A percentile compares a stretch with the other conserved stretches of the same genome.
Conservation (phyloP, 2,329 filamentous ascomycete genomes). For the Arachnomyces sp. region DNA sequence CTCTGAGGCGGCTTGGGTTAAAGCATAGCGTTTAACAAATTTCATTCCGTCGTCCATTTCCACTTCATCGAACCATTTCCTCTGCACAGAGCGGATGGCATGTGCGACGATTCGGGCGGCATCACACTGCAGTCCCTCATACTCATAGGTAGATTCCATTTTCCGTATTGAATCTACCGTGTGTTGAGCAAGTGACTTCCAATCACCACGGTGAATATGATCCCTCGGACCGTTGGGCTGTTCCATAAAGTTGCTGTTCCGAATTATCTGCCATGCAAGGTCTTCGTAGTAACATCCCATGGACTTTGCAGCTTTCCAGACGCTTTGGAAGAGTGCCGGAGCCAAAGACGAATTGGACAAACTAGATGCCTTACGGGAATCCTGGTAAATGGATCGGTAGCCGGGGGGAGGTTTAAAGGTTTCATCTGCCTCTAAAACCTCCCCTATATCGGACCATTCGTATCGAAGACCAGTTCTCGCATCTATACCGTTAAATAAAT, state of each 20-base stretch:
- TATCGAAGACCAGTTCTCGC: constrained; percentile 3
- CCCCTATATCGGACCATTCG: constrained; percentile 3
- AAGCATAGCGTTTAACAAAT: background rate
- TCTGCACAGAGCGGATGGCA: background rate
- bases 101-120: background rate
- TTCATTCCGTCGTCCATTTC: background rate
- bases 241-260: constrained; percentile 3
- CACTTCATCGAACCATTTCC: constrained; percentile 1
- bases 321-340: background rate
- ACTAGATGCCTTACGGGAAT: background rate
- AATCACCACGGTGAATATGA: constrained; percentile 5
- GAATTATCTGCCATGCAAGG: constrained; percentile 9
- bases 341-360: background rate
- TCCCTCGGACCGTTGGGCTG: constrained; percentile 5
- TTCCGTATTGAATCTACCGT: background rate
- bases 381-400: background rate
- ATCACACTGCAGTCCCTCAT: too few relatives aligned
- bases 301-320: background rate
- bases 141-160: background rate
- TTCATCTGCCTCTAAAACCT: too few relatives aligned
- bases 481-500: constrained; percentile 2
- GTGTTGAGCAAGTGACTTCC: constrained; percentile 1
- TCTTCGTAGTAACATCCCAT: background rate
- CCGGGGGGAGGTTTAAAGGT: background rate
- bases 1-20: constrained; percentile 3